Percentiles rank a stretch among this genome's conserved stretches.
These are phyloP conservation scores for Candida berthetii DNA, from an alignment of 805 yeast genomes.

Conservation along the genomic window DNA sequence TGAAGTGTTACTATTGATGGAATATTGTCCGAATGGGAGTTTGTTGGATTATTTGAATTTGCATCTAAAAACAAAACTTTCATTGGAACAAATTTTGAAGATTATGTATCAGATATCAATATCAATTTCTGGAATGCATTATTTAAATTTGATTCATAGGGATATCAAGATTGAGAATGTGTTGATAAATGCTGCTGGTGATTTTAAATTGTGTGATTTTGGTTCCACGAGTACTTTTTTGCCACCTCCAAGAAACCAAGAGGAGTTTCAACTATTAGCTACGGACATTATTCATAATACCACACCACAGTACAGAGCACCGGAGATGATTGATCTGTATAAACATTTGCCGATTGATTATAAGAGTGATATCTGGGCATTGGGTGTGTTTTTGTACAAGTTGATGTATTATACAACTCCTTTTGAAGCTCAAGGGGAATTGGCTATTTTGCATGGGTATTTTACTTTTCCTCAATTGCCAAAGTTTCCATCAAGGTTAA, in stretches of 20 bases:
- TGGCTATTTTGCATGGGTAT: constrained; percentile 80
- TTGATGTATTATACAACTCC: constrained; percentile 92
- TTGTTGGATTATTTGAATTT: constrained; percentile 89
- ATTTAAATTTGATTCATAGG: constrained; percentile 67
- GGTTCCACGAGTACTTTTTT: constrained; percentile 78
- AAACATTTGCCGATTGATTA: constrained; percentile 83
- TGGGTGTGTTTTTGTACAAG: constrained; percentile 88
- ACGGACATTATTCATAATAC: constrained; percentile 87
- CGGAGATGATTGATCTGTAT: constrained; percentile 92
- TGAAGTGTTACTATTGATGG: constrained; percentile 91
- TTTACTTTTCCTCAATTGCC: constrained; percentile 74
- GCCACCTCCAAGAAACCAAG: constrained; percentile 68
- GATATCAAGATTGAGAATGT: constrained; percentile 96
- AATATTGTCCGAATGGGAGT: constrained; percentile 81
- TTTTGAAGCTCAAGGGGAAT: constrained; percentile 76
- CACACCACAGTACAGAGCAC: constrained; percentile 92
- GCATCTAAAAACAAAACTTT: constrained; percentile 69
- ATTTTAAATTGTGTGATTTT: constrained; percentile 86
- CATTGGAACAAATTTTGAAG: constrained; percentile 69
- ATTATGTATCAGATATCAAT: constrained; percentile 78
- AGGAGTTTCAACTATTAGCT: constrained; percentile 68
- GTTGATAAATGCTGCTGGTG: constrained; percentile 60
- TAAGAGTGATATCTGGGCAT: constrained; percentile 94
- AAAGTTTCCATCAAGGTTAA: constrained; percentile 61
- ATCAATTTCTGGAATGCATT: constrained; percentile 86